These are phyloP conservation scores for Flaveria trinervia DNA, from an alignment of 129 eudicot genomes.

Conservation along the genomic window DNA sequence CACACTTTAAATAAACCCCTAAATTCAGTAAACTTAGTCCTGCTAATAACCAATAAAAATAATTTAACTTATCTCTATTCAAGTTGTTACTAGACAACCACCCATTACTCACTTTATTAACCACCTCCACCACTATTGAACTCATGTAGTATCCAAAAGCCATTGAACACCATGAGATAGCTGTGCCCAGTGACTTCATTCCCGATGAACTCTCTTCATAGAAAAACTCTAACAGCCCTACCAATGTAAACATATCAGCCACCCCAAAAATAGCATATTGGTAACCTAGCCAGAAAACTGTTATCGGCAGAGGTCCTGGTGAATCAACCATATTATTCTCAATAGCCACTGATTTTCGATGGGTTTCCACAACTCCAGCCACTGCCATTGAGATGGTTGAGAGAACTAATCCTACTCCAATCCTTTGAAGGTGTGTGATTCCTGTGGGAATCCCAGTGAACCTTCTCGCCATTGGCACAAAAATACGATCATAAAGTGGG, in stretches of 20 bases:
- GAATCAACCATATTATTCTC: constrained; percentile 69
- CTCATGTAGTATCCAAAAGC: constrained; percentile 75
- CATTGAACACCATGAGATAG: constrained; percentile 78
- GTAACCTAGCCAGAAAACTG: constrained; percentile 70
- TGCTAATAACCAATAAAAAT: constrained; percentile 72
- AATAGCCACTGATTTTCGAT: constrained; percentile 54
- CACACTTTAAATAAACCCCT: constrained; percentile 63
- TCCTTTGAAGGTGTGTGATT: constrained; percentile 66
- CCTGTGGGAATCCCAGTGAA: constrained; percentile 71
- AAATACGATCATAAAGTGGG: constrained; percentile 65
- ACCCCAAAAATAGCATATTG: constrained; percentile 73
- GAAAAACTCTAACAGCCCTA: constrained; percentile 77
- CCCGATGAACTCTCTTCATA: constrained; percentile 76
- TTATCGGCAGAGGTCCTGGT: constrained; percentile 52
- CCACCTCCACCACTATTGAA: constrained; percentile 69
- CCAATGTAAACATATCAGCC: constrained; percentile 79
- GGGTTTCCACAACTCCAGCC: constrained; percentile 67
- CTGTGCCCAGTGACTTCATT: constrained; percentile 71
- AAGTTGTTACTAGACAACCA: constrained; percentile 71
- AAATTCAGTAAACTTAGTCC: constrained; percentile 59
- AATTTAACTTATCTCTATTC: constrained; percentile 65
- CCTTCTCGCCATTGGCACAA: constrained; percentile 55
- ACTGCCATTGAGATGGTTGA: constrained; percentile 71
- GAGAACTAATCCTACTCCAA: constrained; percentile 69
- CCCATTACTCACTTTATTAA: constrained; percentile 75